Conservation (phyloP, 148 eudicot genomes). For the Silene uniflora region DNA sequence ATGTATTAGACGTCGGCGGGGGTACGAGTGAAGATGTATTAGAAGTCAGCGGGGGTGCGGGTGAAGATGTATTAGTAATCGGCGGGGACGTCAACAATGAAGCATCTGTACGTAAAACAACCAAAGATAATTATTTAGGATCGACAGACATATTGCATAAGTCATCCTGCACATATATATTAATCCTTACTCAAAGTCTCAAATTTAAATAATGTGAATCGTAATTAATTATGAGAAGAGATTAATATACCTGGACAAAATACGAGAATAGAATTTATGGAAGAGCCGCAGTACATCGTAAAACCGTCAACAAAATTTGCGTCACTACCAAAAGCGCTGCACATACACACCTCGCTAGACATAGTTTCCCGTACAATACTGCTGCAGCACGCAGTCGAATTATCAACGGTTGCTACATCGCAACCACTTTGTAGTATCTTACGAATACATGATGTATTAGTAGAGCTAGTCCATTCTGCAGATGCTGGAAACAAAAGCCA, state of each 20-base stretch:
- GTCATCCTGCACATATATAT: too few species aligned
- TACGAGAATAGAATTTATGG: not conserved
- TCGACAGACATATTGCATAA: too few species aligned
- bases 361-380: not conserved
- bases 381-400: not conserved
- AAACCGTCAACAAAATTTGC: not conserved
- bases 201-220: too few species aligned
- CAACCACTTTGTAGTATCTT: not conserved
- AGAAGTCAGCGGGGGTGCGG: too few species aligned
- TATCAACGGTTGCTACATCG: not conserved
- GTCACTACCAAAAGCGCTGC: not conserved
- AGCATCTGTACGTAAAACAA: too few species aligned
- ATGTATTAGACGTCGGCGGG: too few species aligned
- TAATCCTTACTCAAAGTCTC: too few species aligned
- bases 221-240: too few species aligned
- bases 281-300: not conserved
- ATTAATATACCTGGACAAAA: not conserved
- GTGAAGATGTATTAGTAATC: too few species aligned
- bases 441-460: not conserved
- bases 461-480: not conserved
- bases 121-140: too few species aligned
- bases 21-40: too few species aligned
- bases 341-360: not conserved
- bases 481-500: not conserved
- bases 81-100: too few species aligned